phyloP scores from a whole-genome alignment of 805 yeast species.

The Komagataella kurtzmanii region DNA sequence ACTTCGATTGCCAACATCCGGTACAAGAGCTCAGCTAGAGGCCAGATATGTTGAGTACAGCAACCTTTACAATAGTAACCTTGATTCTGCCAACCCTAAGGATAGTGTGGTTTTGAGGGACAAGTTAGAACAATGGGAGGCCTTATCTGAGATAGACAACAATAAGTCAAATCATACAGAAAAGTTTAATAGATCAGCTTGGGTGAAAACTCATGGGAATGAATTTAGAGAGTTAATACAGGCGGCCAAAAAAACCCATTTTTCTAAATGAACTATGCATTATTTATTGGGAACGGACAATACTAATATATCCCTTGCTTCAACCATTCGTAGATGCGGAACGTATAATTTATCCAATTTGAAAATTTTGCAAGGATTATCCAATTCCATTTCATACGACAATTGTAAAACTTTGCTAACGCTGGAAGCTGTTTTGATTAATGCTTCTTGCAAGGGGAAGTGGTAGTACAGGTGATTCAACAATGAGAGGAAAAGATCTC shows the following conservation, averaged over 20 bases:
- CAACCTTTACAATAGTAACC: slow-evolving; percentile 67
- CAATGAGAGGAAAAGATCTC: slow-evolving; percentile 58
- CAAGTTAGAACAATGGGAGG: slow-evolving; percentile 59
- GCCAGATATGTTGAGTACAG: slow-evolving; percentile 66
- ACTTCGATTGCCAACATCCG: slow-evolving; percentile 44
- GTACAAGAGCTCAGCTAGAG: slow-evolving; percentile 52
- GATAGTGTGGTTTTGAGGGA: slow-evolving; percentile 39
- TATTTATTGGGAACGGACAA: background rate
- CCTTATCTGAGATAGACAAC: slow-evolving; percentile 11
- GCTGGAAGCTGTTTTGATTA: slow-evolving; percentile 24
- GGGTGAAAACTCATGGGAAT: slow-evolving; percentile 24
- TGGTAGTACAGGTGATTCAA: slow-evolving; percentile 34
- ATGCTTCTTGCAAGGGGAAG: slow-evolving; percentile 17
- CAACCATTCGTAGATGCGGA: slow-evolving; percentile 30
- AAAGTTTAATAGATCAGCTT: slow-evolving; percentile 28
- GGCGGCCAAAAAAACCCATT: slow-evolving; percentile 19
- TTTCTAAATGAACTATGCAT: background rate
- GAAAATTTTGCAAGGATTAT: slow-evolving; percentile 5
- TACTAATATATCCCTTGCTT: slow-evolving; percentile 20
- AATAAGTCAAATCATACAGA: slow-evolving; percentile 19
- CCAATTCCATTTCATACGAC: slow-evolving; percentile 18
- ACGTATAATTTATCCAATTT: slow-evolving; percentile 13
- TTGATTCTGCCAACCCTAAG: slow-evolving; percentile 58
- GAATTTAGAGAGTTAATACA: slow-evolving; percentile 25
- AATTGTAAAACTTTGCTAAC: slow-evolving; percentile 27